These are phyloP conservation scores for Colletotrichum phormii DNA, from an alignment of 2,329 filamentous ascomycete genomes.

Conservation along the genomic window DNA sequence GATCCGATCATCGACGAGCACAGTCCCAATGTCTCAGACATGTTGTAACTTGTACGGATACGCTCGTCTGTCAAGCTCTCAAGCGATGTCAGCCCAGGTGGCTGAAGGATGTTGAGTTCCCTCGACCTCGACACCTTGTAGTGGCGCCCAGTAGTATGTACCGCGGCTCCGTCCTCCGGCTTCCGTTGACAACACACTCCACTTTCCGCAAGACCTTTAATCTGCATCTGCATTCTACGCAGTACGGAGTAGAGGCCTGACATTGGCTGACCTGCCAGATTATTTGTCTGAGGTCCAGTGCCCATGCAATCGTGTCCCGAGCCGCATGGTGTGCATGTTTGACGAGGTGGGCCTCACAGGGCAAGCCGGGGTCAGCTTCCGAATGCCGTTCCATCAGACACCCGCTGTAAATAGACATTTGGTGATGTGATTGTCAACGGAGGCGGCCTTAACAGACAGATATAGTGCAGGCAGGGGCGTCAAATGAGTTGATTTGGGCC, in stretches of 20 bases:
- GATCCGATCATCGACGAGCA: constrained; percentile 22
- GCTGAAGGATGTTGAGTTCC: constrained; percentile 1
- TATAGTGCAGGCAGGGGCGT: background rate
- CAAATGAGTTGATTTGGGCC: background rate
- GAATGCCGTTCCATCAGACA: background rate
- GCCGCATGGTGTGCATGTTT: constrained; percentile 19
- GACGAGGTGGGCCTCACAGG: constrained; percentile 1
- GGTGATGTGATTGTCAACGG: constrained; percentile 2
- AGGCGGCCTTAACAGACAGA: background rate
- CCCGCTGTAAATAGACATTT: constrained; percentile 1
- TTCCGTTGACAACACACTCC: constrained; percentile 7
- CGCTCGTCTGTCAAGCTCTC: constrained; percentile 13
- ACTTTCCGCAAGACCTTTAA: background rate
- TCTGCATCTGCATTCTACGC: background rate
- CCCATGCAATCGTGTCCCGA: background rate
- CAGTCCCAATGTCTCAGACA: constrained; percentile 14
- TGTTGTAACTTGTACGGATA: background rate
- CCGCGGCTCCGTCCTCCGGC: constrained; percentile 15
- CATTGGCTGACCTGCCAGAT: background rate
- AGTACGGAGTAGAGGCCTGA: background rate
- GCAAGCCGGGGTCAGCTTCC: background rate
- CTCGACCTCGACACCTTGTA: background rate
- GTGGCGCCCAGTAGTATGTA: background rate
- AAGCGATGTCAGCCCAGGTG: constrained; percentile 1
- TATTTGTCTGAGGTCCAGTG: background rate